Base-by-base conservation (phyloP, 129 eudicot species). In the Flaveria linearis region DNA sequence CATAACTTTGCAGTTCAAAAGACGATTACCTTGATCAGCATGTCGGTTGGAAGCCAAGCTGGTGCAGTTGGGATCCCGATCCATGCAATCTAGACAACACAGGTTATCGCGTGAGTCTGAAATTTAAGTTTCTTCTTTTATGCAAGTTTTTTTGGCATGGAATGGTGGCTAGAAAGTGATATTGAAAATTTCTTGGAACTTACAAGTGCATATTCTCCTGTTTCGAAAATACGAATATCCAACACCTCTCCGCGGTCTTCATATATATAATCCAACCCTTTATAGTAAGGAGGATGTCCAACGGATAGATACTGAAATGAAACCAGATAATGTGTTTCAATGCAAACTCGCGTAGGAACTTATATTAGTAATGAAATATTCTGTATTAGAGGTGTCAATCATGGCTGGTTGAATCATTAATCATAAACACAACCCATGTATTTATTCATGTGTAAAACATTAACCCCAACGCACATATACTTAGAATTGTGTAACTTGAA, bases 11-110 rank as follows among this genome's bases (percentile, higher is more conserved):
- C 7, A 0, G 60, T 50, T 74, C 10, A 14, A 18, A 7, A 4
- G n/a, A 15, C 57, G 4, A 17, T 49, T 83, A 88, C 97, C 96
- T 88, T 88, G 77, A 93, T 93, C 18, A 93, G 92, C 98, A 93
- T 93, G 47, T 93, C 96, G 14, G 96, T 93, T 61, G 98, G 97
- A 71, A 93, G 92, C 98, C 98, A 93, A 86, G 98, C 97, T 80
- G 98, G 98, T 52, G 98, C 95, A 25, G 97, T 93, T 51, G 98
- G 97, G 68, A 93, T 78, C 71, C 98, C 98, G 61, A 93, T 87
- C 98, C 98, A 93, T 76, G 91, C 92, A 84, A 90, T 88, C 97
- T 93, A 36, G 6, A 86, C 56, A 82, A 51, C 62, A 36, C 65
- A 68, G 55, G 55, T 25, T 70, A 58, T 14, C 28, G 12, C 3